Percentiles rank a stretch among this genome's conserved stretches.
These are phyloP conservation scores for Funneliformis mosseae DNA, from an alignment of 192 early-diverging fungal genomes.

Conservation along the genomic window DNA sequence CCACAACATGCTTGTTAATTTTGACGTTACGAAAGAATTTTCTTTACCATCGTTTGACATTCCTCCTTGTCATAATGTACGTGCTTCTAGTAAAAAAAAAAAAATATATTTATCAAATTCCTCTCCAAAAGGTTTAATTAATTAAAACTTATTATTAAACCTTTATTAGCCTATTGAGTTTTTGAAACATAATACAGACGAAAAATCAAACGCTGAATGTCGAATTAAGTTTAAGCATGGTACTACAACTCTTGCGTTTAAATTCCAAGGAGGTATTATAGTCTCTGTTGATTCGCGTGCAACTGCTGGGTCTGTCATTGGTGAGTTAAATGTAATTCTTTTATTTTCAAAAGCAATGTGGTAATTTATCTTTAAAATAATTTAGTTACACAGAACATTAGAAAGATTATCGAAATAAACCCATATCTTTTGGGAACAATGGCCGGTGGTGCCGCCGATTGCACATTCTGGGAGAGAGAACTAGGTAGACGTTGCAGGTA, in stretches of 20 bases:
- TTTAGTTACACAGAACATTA: conserved; percentile 89
- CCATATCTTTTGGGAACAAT: conserved; percentile 97
- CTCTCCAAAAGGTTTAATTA: neutral
- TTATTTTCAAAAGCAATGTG: neutral
- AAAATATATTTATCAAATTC: neutral
- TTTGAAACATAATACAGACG: conserved; percentile 79
- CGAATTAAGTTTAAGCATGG: conserved; percentile 93
- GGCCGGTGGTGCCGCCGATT: conserved; percentile 99
- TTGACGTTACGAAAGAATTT: conserved; percentile 56
- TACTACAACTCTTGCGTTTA: conserved; percentile 98
- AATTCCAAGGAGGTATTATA: conserved; percentile 92
- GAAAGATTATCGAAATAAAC: conserved; percentile 99
- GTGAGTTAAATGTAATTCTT: conserved; percentile 46
- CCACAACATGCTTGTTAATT: conserved; percentile 32
- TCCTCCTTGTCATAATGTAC: conserved; percentile 58
- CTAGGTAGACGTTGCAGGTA: conserved; percentile 84
- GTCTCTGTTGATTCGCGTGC: conserved; percentile 97
- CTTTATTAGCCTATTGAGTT: conserved; percentile 78
- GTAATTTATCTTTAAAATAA: neutral
- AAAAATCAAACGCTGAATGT: conserved; percentile 70
- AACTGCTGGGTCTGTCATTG: conserved; percentile 86
- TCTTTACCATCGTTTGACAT: conserved; percentile 59
- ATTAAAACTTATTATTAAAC: neutral
- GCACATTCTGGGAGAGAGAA: conserved; percentile 97
- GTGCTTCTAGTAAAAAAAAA: neutral